These are phyloP conservation scores for Aureobasidium sp. DNA, from an alignment of 2,329 filamentous ascomycete species.

Conservation along the genomic window DNA sequence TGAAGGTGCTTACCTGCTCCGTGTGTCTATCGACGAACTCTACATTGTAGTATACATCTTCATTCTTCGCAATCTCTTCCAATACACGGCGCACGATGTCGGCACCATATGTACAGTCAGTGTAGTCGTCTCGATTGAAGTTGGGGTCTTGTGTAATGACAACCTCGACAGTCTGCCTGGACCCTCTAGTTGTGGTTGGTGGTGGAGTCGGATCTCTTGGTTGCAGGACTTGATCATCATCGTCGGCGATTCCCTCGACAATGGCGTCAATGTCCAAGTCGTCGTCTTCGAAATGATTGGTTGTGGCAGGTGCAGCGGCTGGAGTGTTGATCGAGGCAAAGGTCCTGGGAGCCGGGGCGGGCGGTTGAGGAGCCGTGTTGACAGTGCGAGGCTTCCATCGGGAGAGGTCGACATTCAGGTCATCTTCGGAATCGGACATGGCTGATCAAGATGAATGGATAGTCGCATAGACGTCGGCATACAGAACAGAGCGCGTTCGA, in stretches of 20 bases:
- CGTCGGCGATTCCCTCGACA: neutral
- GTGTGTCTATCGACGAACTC: slow-evolving; percentile 32
- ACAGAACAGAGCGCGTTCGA: neutral
- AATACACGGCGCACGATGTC: slow-evolving; percentile 32
- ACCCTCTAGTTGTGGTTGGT: neutral
- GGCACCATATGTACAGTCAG: slow-evolving; percentile 21
- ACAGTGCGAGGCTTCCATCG: slow-evolving; percentile 19
- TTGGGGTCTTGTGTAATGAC: neutral
- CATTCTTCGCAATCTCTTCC: slow-evolving; percentile 26
- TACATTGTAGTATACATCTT: slow-evolving; percentile 33
- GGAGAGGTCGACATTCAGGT: slow-evolving; percentile 20
- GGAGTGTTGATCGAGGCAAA: slow-evolving; percentile 7
- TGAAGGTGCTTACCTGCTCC: slow-evolving; percentile 32
- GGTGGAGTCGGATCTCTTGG: neutral
- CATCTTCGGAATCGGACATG: slow-evolving; percentile 22
- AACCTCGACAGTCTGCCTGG: neutral
- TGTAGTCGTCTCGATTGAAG: slow-evolving; percentile 12
- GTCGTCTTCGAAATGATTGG: neutral
- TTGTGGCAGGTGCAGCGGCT: neutral
- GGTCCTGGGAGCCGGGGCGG: neutral
- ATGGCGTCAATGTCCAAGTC: slow-evolving; percentile 9
- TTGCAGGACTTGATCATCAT: neutral
- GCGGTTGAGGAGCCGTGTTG: neutral
- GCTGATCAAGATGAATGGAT: neutral
- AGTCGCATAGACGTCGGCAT: neutral